phyloP scores from a whole-genome alignment of 768 basidiomycete genomes.

The Roridomyces roridus region DNA sequence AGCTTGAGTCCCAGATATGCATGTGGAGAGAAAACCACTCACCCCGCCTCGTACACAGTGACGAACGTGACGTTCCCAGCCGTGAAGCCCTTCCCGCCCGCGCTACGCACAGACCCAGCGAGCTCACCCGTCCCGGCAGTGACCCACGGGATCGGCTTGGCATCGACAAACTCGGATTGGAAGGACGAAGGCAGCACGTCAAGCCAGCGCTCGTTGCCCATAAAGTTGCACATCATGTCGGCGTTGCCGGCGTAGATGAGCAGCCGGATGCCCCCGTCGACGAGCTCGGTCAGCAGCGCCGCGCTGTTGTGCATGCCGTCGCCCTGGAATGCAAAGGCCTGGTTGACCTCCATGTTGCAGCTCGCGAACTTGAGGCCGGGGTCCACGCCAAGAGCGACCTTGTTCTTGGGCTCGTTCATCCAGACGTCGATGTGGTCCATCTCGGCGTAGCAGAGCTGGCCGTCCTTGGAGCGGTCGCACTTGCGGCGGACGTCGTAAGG shows the following conservation, averaged over 20 bases:
- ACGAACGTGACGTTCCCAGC: conserved; percentile 91
- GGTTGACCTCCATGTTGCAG: conserved; percentile 85
- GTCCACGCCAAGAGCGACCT: conserved; percentile 80
- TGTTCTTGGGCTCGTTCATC: conserved; percentile 80
- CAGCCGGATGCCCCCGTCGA: conserved; percentile 83
- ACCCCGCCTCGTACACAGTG: conserved; percentile 81
- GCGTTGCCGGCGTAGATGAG: conserved; percentile 91
- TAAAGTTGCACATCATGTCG: conserved; percentile 90
- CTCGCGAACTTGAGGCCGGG: conserved; percentile 62
- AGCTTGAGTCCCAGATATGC: not conserved
- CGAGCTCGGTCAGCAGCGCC: conserved; percentile 74
- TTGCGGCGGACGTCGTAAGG: conserved; percentile 85
- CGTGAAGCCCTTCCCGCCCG: conserved; percentile 64
- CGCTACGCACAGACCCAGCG: conserved; percentile 74
- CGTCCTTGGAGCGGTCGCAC: conserved; percentile 77
- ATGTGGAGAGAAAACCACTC: conserved; percentile 31
- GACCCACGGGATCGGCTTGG: conserved; percentile 61
- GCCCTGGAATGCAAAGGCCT: conserved; percentile 80
- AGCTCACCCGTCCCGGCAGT: conserved; percentile 55
- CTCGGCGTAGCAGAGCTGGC: conserved; percentile 77
- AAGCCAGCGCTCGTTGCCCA: conserved; percentile 84
- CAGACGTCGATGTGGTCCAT: conserved; percentile 89
- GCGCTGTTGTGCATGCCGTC: conserved; percentile 89
- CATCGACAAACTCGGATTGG: conserved; percentile 61
- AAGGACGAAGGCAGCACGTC: conserved; percentile 66